Percentiles rank a stretch among this genome's conserved stretches.
Evolutionary conservation across 2,329 filamentous ascomycete species (phyloP).

Genomic region (Neofusicoccum parvum): DNA sequence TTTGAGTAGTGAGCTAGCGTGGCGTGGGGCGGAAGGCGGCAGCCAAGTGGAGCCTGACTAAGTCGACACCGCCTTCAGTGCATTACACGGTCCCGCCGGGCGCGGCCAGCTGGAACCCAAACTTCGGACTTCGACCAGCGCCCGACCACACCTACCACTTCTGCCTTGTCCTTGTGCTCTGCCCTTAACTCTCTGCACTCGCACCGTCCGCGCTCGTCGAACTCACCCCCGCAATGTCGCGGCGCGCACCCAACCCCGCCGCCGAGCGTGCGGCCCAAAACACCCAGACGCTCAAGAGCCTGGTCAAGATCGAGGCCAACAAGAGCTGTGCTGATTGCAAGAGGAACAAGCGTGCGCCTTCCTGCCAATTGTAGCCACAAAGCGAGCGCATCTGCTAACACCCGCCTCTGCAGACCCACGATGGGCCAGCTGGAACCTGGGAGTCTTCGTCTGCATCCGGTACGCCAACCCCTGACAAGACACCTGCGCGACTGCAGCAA

Average conservation of each 20-base stretch:
- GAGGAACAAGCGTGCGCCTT: slow-evolving; percentile 84
- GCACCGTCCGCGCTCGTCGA: neutral
- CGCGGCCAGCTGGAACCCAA: slow-evolving; percentile 18
- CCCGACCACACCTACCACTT: neutral
- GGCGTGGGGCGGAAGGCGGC: neutral
- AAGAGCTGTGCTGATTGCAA: slow-evolving; percentile 99
- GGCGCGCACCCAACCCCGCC: slow-evolving; percentile 71
- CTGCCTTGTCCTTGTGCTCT: neutral
- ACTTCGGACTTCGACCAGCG: slow-evolving; percentile 1
- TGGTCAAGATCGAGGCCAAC: slow-evolving; percentile 92
- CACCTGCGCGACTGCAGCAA: neutral
- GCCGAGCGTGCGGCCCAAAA: slow-evolving; percentile 92
- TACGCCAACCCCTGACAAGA: slow-evolving; percentile 25
- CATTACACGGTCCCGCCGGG: slow-evolving; percentile 9
- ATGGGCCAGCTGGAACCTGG: slow-evolving; percentile 99
- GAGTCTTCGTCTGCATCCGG: slow-evolving; percentile 95
- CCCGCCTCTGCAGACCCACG: slow-evolving; percentile 70
- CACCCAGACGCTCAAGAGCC: slow-evolving; percentile 87
- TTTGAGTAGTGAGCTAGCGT: no score
- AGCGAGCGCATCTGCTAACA: slow-evolving; percentile 24
- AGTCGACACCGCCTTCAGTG: neutral
- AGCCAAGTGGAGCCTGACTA: neutral
- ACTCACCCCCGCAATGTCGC: slow-evolving; percentile 63
- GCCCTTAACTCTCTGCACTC: neutral
- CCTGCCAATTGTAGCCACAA: neutral